Evolutionary conservation across 177 flowering plant genomes (phyloP).

Genomic region (Telopea speciosissima): DNA sequence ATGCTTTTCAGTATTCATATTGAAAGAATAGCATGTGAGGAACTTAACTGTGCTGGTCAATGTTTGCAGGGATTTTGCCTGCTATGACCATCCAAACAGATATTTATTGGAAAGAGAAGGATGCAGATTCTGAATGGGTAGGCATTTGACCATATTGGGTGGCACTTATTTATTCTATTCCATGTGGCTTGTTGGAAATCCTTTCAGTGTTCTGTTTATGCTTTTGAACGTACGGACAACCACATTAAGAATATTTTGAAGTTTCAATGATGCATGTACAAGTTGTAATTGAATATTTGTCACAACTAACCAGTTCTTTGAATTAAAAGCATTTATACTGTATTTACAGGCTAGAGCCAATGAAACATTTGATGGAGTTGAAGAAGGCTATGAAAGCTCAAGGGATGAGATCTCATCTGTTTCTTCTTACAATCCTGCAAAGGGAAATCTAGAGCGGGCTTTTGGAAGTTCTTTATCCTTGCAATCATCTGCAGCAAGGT

Average conservation of each 20-base stretch:
- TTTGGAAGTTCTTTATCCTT: slow-evolving; percentile 82
- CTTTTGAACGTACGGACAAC: not conserved
- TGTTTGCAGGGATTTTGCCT: slow-evolving; percentile 64
- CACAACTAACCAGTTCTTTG: not conserved
- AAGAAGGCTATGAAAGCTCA: slow-evolving; percentile 91
- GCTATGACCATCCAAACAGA: slow-evolving; percentile 52
- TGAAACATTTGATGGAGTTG: slow-evolving; percentile 68
- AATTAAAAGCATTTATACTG: not conserved
- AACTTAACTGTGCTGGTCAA: slow-evolving; percentile 8
- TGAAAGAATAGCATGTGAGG: not conserved
- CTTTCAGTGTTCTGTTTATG: not conserved
- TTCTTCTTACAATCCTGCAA: slow-evolving; percentile 72
- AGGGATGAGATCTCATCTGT: slow-evolving; percentile 86
- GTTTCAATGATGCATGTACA: too few relatives aligned
- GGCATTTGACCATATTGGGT: slow-evolving; percentile 6
- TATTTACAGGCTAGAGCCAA: slow-evolving; percentile 59
- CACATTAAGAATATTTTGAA: not conserved
- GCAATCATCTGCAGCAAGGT: slow-evolving; percentile 49
- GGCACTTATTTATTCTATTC: not conserved
- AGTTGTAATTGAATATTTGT: too few relatives aligned
- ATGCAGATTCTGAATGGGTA: slow-evolving; percentile 93
- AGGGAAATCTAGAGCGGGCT: slow-evolving; percentile 46
- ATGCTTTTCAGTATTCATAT: not conserved
- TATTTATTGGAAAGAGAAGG: slow-evolving; percentile 81
- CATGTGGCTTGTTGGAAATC: not conserved